These are phyloP conservation scores for Psilocybe cyanescens DNA, from an alignment of 768 basidiomycete species.

Conservation along the genomic window DNA sequence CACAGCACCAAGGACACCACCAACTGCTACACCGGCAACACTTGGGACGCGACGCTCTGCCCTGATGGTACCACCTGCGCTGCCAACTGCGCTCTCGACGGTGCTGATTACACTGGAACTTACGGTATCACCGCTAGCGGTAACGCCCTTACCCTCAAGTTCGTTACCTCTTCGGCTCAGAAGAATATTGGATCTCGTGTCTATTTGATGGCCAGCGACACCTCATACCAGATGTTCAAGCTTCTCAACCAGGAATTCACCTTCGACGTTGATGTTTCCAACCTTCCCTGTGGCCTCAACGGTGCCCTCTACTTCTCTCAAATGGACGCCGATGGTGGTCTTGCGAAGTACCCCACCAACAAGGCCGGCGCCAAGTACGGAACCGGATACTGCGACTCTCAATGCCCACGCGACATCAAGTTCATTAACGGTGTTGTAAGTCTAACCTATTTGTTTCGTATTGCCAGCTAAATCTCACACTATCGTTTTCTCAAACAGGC, in stretches of 20 bases:
- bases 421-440: conserved; percentile 59
- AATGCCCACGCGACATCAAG: conserved; percentile 63
- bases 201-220: conserved; percentile 54
- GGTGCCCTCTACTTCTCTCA: conserved; percentile 61
- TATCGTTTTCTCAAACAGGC: conserved; percentile 34
- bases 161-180: conserved; percentile 41
- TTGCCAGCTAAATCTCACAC: neutral
- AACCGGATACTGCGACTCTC: conserved; percentile 44
- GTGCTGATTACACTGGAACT: conserved; percentile 52
- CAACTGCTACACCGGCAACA: conserved; percentile 60
- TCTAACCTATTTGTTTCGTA: conserved; percentile 8
- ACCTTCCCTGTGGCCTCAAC: conserved; percentile 62
- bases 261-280: conserved; percentile 63
- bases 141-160: conserved; percentile 49
- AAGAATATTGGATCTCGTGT: conserved; percentile 47
- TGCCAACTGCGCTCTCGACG: conserved; percentile 43
- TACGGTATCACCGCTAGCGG: conserved; percentile 56
- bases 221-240: conserved; percentile 47
- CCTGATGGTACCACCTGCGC: conserved; percentile 53
- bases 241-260: conserved; percentile 62
- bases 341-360: conserved; percentile 51
- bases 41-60: conserved; percentile 56
- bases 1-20: conserved; percentile 40
- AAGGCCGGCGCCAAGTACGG: conserved; percentile 55
- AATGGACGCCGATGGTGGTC: conserved; percentile 61